Base-by-base conservation (phyloP, 164 flowering plant species). In the Macadamia integrifolia region DNA sequence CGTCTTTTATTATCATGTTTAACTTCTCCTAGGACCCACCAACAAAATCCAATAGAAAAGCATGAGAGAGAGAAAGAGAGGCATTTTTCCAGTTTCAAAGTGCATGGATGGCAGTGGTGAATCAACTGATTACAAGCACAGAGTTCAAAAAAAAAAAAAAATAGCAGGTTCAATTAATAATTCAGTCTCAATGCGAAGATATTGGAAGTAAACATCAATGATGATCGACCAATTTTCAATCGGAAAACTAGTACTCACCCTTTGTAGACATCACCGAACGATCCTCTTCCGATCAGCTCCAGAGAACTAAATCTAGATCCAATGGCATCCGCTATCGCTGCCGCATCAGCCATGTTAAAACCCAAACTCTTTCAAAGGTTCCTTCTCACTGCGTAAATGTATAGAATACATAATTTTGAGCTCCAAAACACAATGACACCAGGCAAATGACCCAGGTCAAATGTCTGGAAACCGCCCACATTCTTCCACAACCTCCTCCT, bases 251-350 rank as follows among this genome's bases (percentile, higher is more conserved):
- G 17, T 9, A 71, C 83, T 78, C 74, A 92, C 99, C 91, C 99
- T 83, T 89, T 94, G 74, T 85, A 94, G 32, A 94, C 99, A 65
- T 94, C 99, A 0, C 99, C 99, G 69, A 94, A 94, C 2, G 99
- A 94, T 32, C 99, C 99, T 77, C 85, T 82, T 48, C 99, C 99
- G 75, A 94, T 94, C 72, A 90, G 81, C 86, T 92, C 97, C 81
- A 89, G 73, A 4, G 83, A 76, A 74, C 80, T 80, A 76, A 92
- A 94, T 75, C 97, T 87, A 3, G 89, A 72, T 28, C 92, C 94
- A 6, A 90, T 78, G 2, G 92, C 91, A 73, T 89, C 97, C 6
- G 62, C 55, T 28, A 87, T 61, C 23, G 87, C 85, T 7, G 82
- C 86, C 1, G 76, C 77, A 67, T 94, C 99, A 53, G 82, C 90